phyloP scores from a whole-genome alignment of 768 basidiomycete species.

The Chalciporus pseudorubinellus region DNA sequence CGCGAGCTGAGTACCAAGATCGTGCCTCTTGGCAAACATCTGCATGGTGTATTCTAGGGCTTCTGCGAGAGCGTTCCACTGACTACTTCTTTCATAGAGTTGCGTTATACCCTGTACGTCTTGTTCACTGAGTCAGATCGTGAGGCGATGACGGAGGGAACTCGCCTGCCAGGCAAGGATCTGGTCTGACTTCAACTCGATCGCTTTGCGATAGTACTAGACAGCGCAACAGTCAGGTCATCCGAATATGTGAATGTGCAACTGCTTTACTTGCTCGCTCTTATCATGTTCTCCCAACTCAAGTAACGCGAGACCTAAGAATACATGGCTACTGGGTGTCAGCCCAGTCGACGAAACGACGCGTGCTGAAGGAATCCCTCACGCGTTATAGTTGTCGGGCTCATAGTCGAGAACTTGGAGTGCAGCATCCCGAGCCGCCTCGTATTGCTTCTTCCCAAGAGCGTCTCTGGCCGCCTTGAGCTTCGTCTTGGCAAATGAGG shows the following conservation, averaged over 20 bases:
- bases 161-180: constrained; percentile 82
- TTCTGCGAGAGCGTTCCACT: constrained; percentile 58
- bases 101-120: constrained; percentile 61
- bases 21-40: constrained; percentile 59
- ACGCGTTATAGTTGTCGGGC: constrained; percentile 86
- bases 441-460: constrained; percentile 72
- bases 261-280: constrained; percentile 78
- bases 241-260: constrained; percentile 1
- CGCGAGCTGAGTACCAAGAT: not conserved
- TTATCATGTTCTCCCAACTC: constrained; percentile 68
- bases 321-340: constrained; percentile 63
- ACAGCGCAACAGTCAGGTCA: constrained; percentile 13
- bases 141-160: constrained; percentile 5
- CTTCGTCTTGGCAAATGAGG: constrained; percentile 59
- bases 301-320: constrained; percentile 74
- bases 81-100: constrained; percentile 62
- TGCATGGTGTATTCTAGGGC: constrained; percentile 56
- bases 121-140: constrained; percentile 9
- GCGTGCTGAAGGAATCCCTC: constrained; percentile 27
- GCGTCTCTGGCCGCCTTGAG: constrained; percentile 79
- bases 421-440: constrained; percentile 63
- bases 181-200: constrained; percentile 62
- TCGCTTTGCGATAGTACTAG: constrained; percentile 80
- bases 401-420: constrained; percentile 70
- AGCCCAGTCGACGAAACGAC: not conserved